These are phyloP conservation scores for Nakataea oryzae DNA, from an alignment of 2,329 filamentous ascomycete species.

Conservation along the genomic window DNA sequence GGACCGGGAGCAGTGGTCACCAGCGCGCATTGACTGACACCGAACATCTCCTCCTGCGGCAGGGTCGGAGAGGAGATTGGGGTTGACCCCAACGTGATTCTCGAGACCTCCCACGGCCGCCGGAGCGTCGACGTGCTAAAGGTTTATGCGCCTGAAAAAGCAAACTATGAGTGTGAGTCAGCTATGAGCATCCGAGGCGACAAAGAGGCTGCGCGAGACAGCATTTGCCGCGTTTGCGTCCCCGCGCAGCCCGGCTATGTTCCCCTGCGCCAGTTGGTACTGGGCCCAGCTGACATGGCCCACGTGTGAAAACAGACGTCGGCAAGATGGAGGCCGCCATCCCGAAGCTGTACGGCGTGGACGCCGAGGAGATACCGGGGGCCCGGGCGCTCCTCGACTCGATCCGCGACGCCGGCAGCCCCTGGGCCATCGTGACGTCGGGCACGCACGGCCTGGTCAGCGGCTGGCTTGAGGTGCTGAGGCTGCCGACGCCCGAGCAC, in stretches of 20 bases:
- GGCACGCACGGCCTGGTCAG: constrained; percentile 57
- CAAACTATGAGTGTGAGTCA: constrained; percentile 82
- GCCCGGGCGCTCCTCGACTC: constrained; percentile 58
- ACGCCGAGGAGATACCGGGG: constrained; percentile 80
- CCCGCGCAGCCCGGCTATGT: too few species aligned
- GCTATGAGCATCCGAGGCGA: background rate
- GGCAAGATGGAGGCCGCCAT: constrained; percentile 67
- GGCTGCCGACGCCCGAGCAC: constrained; percentile 53
- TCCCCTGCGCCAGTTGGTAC: background rate
- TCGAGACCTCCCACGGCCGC: constrained; percentile 84
- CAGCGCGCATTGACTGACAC: background rate
- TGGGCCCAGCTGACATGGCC: constrained; percentile 22
- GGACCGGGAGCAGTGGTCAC: background rate
- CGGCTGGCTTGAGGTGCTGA: constrained; percentile 61
- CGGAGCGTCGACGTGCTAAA: constrained; percentile 78
- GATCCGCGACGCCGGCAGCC: constrained; percentile 51
- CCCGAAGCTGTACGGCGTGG: constrained; percentile 63
- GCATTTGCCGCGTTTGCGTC: too few species aligned
- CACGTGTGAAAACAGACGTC: constrained; percentile 48
- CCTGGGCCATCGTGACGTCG: constrained; percentile 83
- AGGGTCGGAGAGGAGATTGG: constrained; percentile 77
- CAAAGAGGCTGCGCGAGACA: too few species aligned
- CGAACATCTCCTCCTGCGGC: constrained; percentile 1
- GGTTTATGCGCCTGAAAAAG: constrained; percentile 71
- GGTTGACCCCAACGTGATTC: constrained; percentile 72